Base-by-base conservation (phyloP, 2,329 filamentous ascomycete species). In the Fusarium ramigenum region DNA sequence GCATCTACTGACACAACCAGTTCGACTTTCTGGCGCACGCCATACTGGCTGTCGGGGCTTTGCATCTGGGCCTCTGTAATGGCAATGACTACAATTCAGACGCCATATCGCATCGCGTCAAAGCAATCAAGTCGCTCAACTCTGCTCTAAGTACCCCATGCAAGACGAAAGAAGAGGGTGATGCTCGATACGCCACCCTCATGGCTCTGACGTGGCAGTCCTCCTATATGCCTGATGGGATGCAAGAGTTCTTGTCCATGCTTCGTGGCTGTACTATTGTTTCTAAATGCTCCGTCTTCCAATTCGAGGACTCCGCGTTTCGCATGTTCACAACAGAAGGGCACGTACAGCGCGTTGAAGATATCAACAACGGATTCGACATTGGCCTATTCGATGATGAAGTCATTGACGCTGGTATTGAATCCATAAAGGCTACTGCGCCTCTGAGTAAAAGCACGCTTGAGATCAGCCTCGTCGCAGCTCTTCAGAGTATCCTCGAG, bases 341-440 rank as follows among this genome's bases (percentile, higher is more conserved):
- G 19, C 44, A 47, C 7, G 25, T 47, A 8, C 25, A 47, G 25
- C 19, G 25, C 5, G 44, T 47, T 2, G 0, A 47, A 0, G 44
- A 30, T n/a, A 21, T 47, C 14, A 47, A 47, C 25, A 30, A 16
- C 9, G 44, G 44, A 21, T 47, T 47, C 44, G 44, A 47, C 19
- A 10, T 15, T 0, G 18, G 43, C 4, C 18, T 46, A 5, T 28
- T 4, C 9, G 43, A 46, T 1, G 0, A 21, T 5, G 23, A 21
- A 11, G 5, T 9, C 1, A 21, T 28, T 4, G 25, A 47, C 9
- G 19, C 12, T 5, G 44, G 44, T 6, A 6, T 47, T 30, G 19
- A 12, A 11, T 47, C 44, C 4, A 3, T 47, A 2, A 47, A 47
- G 7, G 44, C 44, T 30, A 16, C 30, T 30, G 44, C 44, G 25